phyloP scores from a whole-genome alignment of 2,329 filamentous ascomycete genomes.

The Didymella segeticola region DNA sequence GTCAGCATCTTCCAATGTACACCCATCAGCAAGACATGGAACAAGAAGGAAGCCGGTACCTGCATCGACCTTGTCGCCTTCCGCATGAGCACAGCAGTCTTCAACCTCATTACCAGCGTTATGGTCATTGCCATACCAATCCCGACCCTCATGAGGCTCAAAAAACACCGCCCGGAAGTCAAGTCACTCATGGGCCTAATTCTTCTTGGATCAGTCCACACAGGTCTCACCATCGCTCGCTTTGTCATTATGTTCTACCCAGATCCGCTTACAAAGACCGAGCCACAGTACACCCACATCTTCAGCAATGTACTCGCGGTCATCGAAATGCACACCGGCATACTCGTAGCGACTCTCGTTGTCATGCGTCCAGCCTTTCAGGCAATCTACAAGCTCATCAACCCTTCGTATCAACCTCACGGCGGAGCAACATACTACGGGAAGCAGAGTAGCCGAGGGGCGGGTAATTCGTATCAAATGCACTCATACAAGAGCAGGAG shows the following conservation, averaged over 20 bases:
- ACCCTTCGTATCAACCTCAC: background rate
- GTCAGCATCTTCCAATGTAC: conserved; percentile 19
- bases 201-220: conserved; percentile 14
- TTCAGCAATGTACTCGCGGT: conserved; percentile 15
- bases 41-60: conserved; percentile 8
- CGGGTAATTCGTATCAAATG: conserved; percentile 4
- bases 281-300: conserved; percentile 19
- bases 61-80: conserved; percentile 15
- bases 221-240: conserved; percentile 14
- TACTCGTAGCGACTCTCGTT: conserved; percentile 15
- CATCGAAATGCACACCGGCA: conserved; percentile 19
- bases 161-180: conserved; percentile 16
- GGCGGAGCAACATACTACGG: conserved; percentile 3
- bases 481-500: background rate
- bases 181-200: conserved; percentile 13
- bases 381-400: conserved; percentile 1
- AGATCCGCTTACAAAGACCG: conserved; percentile 10
- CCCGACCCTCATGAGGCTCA: conserved; percentile 14
- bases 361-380: conserved; percentile 19
- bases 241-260: conserved; percentile 22
- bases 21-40: conserved; percentile 15
- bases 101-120: conserved; percentile 15
- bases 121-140: conserved; percentile 19
- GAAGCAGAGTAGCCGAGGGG: conserved; percentile 1
- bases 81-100: conserved; percentile 19